Base-by-base conservation (phyloP, 1,284 basidiomycete genomes). In the Tausonia pullulans region DNA sequence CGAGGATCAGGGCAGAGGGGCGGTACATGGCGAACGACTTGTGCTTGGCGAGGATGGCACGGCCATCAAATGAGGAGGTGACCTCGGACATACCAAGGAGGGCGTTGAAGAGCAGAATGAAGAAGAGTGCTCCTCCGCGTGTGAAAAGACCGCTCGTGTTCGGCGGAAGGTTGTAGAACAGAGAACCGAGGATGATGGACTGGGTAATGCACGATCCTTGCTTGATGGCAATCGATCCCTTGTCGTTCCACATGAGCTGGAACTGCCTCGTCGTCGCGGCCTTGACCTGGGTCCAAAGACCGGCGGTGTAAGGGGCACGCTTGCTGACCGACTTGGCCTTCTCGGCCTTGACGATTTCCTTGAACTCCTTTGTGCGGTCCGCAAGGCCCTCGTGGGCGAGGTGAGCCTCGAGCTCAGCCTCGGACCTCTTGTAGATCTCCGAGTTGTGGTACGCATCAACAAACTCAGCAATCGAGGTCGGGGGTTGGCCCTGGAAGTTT, bases 31-130 rank as follows among this genome's bases (percentile, higher is more conserved):
- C 51, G 52, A 66, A 66, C 9, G 52, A 46, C 54, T 77, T 77
- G 70, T 80, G 79, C 64, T 78, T 81, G 27, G 80, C 78, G 4
- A 89, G 80, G 62, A 91, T 88, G 0, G 86, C 83, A 43, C 88
- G 84, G 70, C 88, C 86, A 2, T 79, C 74, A 74, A 85, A 89
- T 5, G 87, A 79, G 0, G 84, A 80, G 0, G 86, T 84, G 56
- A 90, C 87, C 73, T 92, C 89, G 14, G 86, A 80, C 69, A 80
- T 72, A 43, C 76, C 76, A 49, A 79, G 76, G 63, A 82, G 72
- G 5, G 78, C 75, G 63, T 79, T 79, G 72, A 76, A 81, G 14
- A 77, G 72, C 54, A 77, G 70, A 46, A 76, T 71, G 66, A 79
- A 77, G 72, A 79, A 80, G 64, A 79, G 69, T n/a, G 77, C 74